A percentile compares a stretch with the other conserved stretches of the same genome.
These are phyloP conservation scores for Fusarium newnesense DNA, from an alignment of 2,329 filamentous ascomycete genomes.

Conservation along the genomic window DNA sequence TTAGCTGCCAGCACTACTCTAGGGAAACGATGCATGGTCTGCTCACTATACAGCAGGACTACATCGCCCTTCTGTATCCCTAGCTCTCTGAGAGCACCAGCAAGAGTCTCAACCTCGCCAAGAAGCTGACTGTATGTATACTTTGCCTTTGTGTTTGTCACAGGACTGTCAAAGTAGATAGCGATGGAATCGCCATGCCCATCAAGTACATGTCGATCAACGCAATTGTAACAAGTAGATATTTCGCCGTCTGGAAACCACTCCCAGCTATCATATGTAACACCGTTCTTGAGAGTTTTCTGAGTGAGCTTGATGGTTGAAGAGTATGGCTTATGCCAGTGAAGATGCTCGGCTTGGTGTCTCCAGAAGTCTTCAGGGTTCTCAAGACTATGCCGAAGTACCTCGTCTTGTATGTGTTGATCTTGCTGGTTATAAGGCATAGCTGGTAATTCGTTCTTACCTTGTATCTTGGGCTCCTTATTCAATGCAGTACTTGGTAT, in stretches of 20 bases:
- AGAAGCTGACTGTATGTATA: slow-evolving; percentile 81
- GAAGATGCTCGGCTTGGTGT: slow-evolving; percentile 76
- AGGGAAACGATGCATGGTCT: not conserved
- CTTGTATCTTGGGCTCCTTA: not conserved
- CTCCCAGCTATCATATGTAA: slow-evolving; percentile 80
- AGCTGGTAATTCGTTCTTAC: not conserved
- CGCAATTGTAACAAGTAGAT: slow-evolving; percentile 90
- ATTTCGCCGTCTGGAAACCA: slow-evolving; percentile 94
- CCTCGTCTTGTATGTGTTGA: slow-evolving; percentile 59
- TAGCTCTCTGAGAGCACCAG: slow-evolving; percentile 83
- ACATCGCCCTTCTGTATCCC: slow-evolving; percentile 87
- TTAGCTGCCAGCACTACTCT: not conserved
- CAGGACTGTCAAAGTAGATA: slow-evolving; percentile 89
- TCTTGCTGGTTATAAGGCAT: slow-evolving; percentile 33
- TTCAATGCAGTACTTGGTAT: not conserved
- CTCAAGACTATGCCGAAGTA: slow-evolving; percentile 68
- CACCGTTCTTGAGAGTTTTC: slow-evolving; percentile 71
- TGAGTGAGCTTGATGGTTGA: slow-evolving; percentile 67
- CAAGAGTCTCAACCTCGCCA: slow-evolving; percentile 82
- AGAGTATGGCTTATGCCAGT: slow-evolving; percentile 83
- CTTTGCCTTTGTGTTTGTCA: slow-evolving; percentile 76
- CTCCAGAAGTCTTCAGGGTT: slow-evolving; percentile 80
- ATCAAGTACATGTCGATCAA: slow-evolving; percentile 86
- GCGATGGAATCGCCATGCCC: slow-evolving; percentile 80
- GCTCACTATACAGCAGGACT: slow-evolving; percentile 86